phyloP scores from a whole-genome alignment of 75 land plant species.

The Pinus tabuliformis region DNA sequence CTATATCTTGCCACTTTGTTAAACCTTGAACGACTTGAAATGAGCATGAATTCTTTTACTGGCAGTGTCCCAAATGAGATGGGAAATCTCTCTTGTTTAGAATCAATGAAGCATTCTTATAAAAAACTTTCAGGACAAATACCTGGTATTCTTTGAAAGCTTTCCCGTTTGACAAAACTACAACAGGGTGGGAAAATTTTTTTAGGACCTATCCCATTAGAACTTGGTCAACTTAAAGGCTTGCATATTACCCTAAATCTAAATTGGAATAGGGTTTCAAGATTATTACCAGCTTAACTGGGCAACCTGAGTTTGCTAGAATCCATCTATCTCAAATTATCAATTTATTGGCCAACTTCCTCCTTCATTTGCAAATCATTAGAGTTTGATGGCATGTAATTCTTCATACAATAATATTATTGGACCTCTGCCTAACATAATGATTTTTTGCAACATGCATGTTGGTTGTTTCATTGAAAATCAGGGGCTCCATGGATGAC shows the following conservation, averaged over 20 bases:
- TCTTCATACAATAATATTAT: constrained; percentile 67
- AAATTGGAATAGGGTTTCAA: constrained; percentile 55
- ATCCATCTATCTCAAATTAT: constrained; percentile 58
- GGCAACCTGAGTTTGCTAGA: constrained; percentile 54
- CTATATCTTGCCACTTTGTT: constrained; percentile 36
- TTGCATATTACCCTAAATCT: constrained; percentile 69
- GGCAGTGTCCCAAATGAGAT: constrained; percentile 53
- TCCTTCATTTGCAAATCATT: constrained; percentile 39
- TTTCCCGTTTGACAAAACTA: constrained; percentile 62
- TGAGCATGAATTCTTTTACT: constrained; percentile 42
- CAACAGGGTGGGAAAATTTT: constrained; percentile 74
- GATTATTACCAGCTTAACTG: constrained; percentile 56
- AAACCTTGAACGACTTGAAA: constrained; percentile 57
- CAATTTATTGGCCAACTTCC: constrained; percentile 60
- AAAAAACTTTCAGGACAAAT: constrained; percentile 59
- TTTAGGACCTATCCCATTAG: constrained; percentile 58
- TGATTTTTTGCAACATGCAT: constrained; percentile 56
- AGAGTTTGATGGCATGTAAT: constrained; percentile 59
- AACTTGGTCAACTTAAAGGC: constrained; percentile 52
- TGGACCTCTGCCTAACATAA: constrained; percentile 56
- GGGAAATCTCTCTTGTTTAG: constrained; percentile 46
- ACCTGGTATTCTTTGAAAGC: constrained; percentile 56
- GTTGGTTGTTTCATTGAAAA: constrained; percentile 67
- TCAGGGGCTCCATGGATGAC: constrained; percentile 73
- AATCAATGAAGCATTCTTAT: constrained; percentile 55